Evolutionary conservation across 257 asterid genomes (phyloP), one percentile per base, ranked within the genome.

Genomic region (Ajuga chamaepitys): DNA sequence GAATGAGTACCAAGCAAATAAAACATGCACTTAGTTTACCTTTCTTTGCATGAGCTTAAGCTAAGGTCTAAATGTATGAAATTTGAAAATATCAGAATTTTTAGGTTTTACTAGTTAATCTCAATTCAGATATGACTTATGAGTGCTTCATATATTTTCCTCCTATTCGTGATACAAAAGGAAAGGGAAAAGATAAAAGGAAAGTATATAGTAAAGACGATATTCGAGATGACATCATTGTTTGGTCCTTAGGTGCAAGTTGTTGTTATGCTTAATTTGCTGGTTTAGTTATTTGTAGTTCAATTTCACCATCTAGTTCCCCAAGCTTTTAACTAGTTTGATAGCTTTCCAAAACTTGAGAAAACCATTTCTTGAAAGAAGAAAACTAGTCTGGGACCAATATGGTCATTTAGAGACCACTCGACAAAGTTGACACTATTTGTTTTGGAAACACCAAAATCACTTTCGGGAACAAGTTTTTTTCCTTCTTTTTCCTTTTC

Each of bases 281-380:
- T 58, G 44, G 74, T 68, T 48, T 68, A 48, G 67, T 46, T 68
- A 58, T 68, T 68, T 70, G 26, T 50, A 9, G 74, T 16, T 58
- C 8, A 32, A 56, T 5, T 4, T 58, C 35, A 21, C 32, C 58
- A 51, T 41, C 25, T 8, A 32, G n/a, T 42, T 62, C n/a, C 58
- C 24, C 30, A 17, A 32, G 41, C 14, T 26, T 35, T 26, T 66
- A 54, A 14, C 21, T n/a, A 22, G 34, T 22, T 11, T 24, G 25
- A 5, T 4, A 10, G 25, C 46, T 71, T 64, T 8, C 70, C 75
- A 11, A 41, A 71, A 24, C 30, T 22, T 62, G 57, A 11, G 46
- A 58, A 34, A 71, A 34, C 54, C 10, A 44, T 16, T 54, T 51
- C 42, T 35, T 24, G 50, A 70, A 32, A 14, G 11, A 54, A 46